Evolutionary conservation across 305 asterid genomes (phyloP).

Genomic region (Solanum aculeatissimum): DNA sequence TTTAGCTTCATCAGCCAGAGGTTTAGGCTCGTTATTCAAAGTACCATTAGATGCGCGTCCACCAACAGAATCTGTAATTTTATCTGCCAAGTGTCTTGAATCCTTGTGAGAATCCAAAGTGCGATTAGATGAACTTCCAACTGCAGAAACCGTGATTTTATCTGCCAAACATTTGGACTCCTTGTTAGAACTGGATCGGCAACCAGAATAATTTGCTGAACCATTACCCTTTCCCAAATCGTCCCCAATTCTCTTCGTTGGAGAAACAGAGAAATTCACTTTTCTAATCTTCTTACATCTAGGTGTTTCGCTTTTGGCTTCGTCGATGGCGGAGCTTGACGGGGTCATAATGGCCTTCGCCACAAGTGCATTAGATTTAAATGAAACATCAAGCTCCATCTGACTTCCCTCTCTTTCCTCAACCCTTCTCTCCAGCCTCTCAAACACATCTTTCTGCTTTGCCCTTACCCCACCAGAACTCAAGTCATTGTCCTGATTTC

Average conservation of each 20-base stretch:
- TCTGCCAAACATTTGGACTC: slow-evolving; percentile 15
- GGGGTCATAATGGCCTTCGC: slow-evolving; percentile 65
- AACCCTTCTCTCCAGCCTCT: slow-evolving; percentile 17
- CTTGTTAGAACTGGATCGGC: slow-evolving; percentile 17
- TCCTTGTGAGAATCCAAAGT: slow-evolving; percentile 18
- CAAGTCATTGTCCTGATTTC: slow-evolving; percentile 24
- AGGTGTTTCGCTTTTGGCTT: slow-evolving; percentile 6
- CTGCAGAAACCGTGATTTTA: slow-evolving; percentile 6
- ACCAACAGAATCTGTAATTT: slow-evolving; percentile 12
- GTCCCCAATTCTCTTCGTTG: slow-evolving; percentile 13
- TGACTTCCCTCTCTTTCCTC: slow-evolving; percentile 45
- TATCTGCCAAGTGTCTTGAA: slow-evolving; percentile 12
- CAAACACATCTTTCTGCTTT: slow-evolving; percentile 24
- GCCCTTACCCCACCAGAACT: slow-evolving; percentile 16
- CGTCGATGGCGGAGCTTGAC: slow-evolving; percentile 25
- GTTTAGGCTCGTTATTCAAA: neutral
- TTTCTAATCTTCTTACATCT: slow-evolving; percentile 19
- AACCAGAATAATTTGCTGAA: slow-evolving; percentile 14
- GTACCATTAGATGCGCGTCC: slow-evolving; percentile 3
- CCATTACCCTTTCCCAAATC: slow-evolving; percentile 10
- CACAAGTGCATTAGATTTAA: slow-evolving; percentile 71
- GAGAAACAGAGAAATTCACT: slow-evolving; percentile 15
- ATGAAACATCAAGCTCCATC: slow-evolving; percentile 69
- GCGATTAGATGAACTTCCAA: slow-evolving; percentile 9
- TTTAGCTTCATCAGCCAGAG: neutral